Conservation (phyloP, 2,329 filamentous ascomycete species). For the Penicillium brasilianum region DNA sequence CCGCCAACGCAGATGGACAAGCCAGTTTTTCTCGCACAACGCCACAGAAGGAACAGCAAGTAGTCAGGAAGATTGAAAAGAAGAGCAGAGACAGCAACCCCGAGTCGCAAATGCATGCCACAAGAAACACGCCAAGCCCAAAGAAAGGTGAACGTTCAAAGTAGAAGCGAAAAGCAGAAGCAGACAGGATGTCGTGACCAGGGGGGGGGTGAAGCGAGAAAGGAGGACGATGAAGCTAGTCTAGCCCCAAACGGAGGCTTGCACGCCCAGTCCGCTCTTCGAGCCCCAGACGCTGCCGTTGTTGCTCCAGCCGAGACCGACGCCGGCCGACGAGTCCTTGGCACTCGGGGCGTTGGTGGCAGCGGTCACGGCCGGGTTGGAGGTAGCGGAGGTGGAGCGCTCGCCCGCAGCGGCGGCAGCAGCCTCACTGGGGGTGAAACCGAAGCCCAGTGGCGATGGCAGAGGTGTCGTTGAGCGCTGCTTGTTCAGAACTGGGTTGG, state of each 20-base stretch:
- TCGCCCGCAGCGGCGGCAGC: constrained; percentile 51
- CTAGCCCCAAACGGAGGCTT: constrained; percentile 94
- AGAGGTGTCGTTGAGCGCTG: constrained; percentile 86
- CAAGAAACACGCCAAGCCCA: constrained; percentile 7
- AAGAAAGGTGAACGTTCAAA: constrained; percentile 4
- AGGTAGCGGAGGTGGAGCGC: constrained; percentile 61
- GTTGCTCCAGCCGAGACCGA: constrained; percentile 73
- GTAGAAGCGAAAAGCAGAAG: not conserved
- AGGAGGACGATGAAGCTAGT: not conserved
- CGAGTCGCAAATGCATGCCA: constrained; percentile 27
- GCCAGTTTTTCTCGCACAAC: constrained; percentile 31
- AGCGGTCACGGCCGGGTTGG: constrained; percentile 61
- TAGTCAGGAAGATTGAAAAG: not conserved
- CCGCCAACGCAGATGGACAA: constrained; percentile 8
- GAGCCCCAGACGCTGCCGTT: constrained; percentile 84
- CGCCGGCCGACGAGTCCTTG: constrained; percentile 52
- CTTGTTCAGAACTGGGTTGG: constrained; percentile 67
- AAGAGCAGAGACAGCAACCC: constrained; percentile 3
- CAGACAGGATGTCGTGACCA: constrained; percentile 1
- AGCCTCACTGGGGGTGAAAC: constrained; percentile 64
- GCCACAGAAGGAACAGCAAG: constrained; percentile 30
- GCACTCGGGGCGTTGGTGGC: constrained; percentile 37
- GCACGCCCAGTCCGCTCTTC: constrained; percentile 79
- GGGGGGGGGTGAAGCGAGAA: not conserved
- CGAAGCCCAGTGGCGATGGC: constrained; percentile 82